Evolutionary conservation across 495 filamentous ascomycete species (phyloP).

Genomic region (Aspergillus taichungensis): DNA sequence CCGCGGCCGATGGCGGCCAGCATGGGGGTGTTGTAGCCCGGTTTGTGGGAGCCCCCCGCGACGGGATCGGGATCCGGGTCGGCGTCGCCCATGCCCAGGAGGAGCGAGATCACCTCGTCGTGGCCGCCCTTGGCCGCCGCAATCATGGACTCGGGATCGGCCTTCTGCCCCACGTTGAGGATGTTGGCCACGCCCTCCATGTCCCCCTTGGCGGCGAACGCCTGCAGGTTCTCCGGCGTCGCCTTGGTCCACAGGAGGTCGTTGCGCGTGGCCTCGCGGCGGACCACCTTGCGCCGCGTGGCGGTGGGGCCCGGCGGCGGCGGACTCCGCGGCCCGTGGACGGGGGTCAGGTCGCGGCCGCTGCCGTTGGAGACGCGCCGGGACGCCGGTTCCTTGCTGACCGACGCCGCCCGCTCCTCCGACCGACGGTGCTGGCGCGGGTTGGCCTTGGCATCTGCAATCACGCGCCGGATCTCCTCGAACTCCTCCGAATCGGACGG

Average conservation of each 20-base stretch:
- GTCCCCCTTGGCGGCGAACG: slow-evolving; percentile 77
- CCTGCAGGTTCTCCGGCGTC: slow-evolving; percentile 61
- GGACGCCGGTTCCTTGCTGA: slow-evolving; percentile 53
- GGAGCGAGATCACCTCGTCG: slow-evolving; percentile 70
- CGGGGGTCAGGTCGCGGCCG: slow-evolving; percentile 53
- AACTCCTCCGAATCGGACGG: slow-evolving; percentile 60
- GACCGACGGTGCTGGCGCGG: slow-evolving; percentile 48
- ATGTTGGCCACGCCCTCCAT: slow-evolving; percentile 69
- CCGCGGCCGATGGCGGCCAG: slow-evolving; percentile 88
- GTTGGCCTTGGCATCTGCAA: slow-evolving; percentile 40
- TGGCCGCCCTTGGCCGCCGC: slow-evolving; percentile 91
- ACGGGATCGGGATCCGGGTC: slow-evolving; percentile 71
- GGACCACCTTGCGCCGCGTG: slow-evolving; percentile 43
- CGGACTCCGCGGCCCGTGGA: slow-evolving; percentile 36
- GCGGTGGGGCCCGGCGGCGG: slow-evolving; percentile 28
- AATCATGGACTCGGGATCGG: slow-evolving; percentile 78
- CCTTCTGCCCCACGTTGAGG: slow-evolving; percentile 63
- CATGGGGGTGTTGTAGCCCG: slow-evolving; percentile 74
- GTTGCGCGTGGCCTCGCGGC: slow-evolving; percentile 53
- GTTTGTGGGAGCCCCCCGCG: slow-evolving; percentile 32
- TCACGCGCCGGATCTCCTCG: slow-evolving; percentile 41
- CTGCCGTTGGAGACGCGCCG: slow-evolving; percentile 57
- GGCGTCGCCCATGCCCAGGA: slow-evolving; percentile 71
- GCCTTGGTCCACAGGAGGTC: slow-evolving; percentile 54
- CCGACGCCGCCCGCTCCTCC: slow-evolving; percentile 47